Base-by-base conservation (phyloP, 2,329 filamentous ascomycete genomes). In the Diplodia intermedia region DNA sequence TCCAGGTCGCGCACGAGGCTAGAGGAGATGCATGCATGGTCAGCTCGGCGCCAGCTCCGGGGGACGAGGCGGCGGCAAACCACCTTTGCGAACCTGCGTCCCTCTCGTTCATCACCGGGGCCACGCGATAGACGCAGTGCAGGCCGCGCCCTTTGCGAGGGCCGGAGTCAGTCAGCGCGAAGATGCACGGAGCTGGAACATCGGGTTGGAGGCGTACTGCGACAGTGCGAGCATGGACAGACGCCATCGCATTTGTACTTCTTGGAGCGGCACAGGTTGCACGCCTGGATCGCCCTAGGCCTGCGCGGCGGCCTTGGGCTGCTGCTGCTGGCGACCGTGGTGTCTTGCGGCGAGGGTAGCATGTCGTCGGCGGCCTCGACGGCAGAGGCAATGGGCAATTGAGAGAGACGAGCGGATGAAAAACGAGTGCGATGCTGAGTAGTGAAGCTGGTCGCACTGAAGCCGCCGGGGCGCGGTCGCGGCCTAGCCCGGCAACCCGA, bases 171-270 rank as follows among this genome's bases (percentile, higher is more conserved):
- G 47, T 63, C 43, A 63, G 43, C 60, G 57, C 18, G 26, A 23
- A 8, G 20, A 12, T 9, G 38, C 53, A 52, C 29, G 40, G 6
- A 11, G 54, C 31, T 20, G n/a, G n/a, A 20, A 49, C 6, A n/a
- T 26, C 3, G 11, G 38, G 8, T 15, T 15, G 36, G 50, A 31
- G 43, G 12, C 79, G 69, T 72, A 82, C 81, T 81, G 71, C 77
- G 79, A 72, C 81, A 83, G 67, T 82, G 80, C 11, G 76, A 76
- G 71, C 82, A 83, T 31, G 81, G 82, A 69, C 78, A 80, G 33
- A 74, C 73, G 70, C 83, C 82, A 70, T 83, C 81, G 71, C 82
- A 84, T 70, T 82, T 82, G 73, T 84, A 83, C 73, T 84, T 84
- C 73, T 84, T 83, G 56, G 75, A 69, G 63, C 82, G 76, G 72